These are phyloP conservation scores for Eucalyptus marginata DNA, from an alignment of 345 rosid species.

Conservation along the genomic window DNA sequence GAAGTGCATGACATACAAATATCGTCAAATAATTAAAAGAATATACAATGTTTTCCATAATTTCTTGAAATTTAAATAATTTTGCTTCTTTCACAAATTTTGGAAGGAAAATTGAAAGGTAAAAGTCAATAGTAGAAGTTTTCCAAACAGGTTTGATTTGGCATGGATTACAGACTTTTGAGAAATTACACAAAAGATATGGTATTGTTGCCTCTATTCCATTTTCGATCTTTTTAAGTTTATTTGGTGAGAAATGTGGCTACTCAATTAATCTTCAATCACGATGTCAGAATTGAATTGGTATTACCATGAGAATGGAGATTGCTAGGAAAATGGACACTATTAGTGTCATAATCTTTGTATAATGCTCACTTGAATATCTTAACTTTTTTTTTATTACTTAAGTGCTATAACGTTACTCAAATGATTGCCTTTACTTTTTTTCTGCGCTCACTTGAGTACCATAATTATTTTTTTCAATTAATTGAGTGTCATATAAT, in stretches of 20 bases:
- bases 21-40: not conserved
- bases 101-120: not conserved
- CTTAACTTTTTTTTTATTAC: no score
- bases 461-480: no score
- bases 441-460: fast-evolving
- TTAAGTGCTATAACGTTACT: no score
- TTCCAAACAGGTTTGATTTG: not conserved
- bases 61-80: not conserved
- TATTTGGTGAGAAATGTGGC: not conserved
- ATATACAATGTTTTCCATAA: not conserved
- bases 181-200: not conserved
- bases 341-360: fast-evolving
- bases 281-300: fast-evolving
- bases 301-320: not conserved
- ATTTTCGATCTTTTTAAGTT: not conserved
- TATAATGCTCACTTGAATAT: no score
- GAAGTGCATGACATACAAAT: not conserved
- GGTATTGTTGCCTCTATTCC: not conserved
- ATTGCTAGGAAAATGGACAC: not conserved
- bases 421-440: no score
- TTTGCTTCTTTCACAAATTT: not conserved
- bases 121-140: not conserved
- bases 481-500: not conserved
- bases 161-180: not conserved
- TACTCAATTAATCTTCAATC: not conserved